Conservation (phyloP, 2,329 filamentous ascomycete genomes). For the Fonsecaea multimorphosa region DNA sequence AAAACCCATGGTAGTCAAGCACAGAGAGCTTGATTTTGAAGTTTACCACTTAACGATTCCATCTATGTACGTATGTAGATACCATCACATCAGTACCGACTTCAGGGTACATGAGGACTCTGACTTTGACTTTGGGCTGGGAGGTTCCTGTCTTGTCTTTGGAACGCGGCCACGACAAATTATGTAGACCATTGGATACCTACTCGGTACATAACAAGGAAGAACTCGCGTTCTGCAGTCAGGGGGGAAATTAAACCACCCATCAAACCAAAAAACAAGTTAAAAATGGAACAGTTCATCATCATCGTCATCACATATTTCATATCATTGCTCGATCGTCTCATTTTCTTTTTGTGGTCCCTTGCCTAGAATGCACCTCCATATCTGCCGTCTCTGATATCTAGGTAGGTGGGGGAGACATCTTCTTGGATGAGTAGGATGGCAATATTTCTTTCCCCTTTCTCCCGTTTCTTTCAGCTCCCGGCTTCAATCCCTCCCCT, state of each 20-base stretch:
- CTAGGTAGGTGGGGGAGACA: too few relatives aligned
- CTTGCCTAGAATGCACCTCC: too few relatives aligned
- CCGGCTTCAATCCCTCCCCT: too few relatives aligned
- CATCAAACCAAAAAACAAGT: not conserved
- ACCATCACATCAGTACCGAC: not conserved
- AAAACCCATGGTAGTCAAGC: not conserved
- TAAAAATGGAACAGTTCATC: too few relatives aligned
- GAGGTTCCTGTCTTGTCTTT: not conserved
- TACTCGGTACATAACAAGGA: not conserved
- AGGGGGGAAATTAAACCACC: not conserved
- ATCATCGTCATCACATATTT: too few relatives aligned
- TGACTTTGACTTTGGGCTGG: too few relatives aligned
- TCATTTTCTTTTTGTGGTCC: too few relatives aligned
- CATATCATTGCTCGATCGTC: too few relatives aligned
- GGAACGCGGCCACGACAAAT: not conserved
- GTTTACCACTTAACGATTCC: not conserved
- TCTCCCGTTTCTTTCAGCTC: too few relatives aligned
- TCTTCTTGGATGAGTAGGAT: too few relatives aligned
- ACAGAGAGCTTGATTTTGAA: not conserved
- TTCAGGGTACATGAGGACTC: not conserved
- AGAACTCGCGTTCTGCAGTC: slow-evolving; percentile 6
- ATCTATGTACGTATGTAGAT: not conserved
- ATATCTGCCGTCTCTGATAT: too few relatives aligned
- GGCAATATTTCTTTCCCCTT: too few relatives aligned
- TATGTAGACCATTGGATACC: not conserved